A percentile compares a stretch with the other conserved stretches of the same genome.
Conservation (phyloP, 176 grass and related monocot genomes). For the Avena atlantica region DNA sequence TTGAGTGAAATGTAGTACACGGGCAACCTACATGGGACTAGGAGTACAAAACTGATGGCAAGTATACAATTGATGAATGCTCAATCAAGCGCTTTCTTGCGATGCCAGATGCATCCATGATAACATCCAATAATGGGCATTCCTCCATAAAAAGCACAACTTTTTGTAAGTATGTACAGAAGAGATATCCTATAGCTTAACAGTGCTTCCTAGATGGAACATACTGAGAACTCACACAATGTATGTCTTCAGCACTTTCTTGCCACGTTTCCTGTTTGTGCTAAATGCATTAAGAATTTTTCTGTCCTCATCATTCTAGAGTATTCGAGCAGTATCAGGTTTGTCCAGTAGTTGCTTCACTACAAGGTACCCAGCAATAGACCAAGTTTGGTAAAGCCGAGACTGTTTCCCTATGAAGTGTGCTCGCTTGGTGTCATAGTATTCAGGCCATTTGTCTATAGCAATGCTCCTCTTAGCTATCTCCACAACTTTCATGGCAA, state of each 20-base stretch:
- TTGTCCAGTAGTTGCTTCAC: constrained; percentile 73
- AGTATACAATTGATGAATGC: constrained; percentile 23
- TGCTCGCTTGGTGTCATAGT: constrained; percentile 39
- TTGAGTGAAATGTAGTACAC: too few relatives aligned
- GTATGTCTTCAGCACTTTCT: constrained; percentile 31
- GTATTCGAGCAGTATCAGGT: constrained; percentile 60
- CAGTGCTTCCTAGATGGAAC: background rate
- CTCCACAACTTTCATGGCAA: too few relatives aligned
- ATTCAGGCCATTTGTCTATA: too few relatives aligned
- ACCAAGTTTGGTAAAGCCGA: constrained; percentile 76
- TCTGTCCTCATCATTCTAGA: constrained; percentile 74
- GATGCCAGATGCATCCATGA: constrained; percentile 58
- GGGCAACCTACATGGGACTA: constrained; percentile 11
- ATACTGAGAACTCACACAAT: too few relatives aligned
- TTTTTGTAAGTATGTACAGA: constrained; percentile 58
- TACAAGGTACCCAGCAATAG: constrained; percentile 79
- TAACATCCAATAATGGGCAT: constrained; percentile 48
- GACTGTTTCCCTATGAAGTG: constrained; percentile 76
- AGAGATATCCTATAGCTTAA: constrained; percentile 39
- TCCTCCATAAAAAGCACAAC: constrained; percentile 34
- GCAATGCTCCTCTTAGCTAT: too few relatives aligned
- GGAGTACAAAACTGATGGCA: background rate
- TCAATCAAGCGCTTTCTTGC: constrained; percentile 36
- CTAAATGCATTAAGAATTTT: constrained; percentile 76
- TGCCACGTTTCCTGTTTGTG: constrained; percentile 54